Evolutionary conservation across 345 rosid species (phyloP).

Genomic region (Geranium rotundifolium): DNA sequence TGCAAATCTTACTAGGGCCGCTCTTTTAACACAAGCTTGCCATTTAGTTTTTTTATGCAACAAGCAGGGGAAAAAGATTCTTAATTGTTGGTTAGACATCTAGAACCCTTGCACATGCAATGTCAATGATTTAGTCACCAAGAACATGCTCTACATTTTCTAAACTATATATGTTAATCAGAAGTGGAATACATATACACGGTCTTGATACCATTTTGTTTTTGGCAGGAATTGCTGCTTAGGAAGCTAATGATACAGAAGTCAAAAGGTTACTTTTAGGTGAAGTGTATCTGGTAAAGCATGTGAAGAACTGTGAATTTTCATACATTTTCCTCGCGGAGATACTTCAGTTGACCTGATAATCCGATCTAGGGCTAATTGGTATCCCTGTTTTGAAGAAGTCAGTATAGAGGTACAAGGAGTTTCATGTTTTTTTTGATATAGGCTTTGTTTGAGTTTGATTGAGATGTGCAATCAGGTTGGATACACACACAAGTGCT

Average conservation of each 20-base stretch:
- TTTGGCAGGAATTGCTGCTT: conserved; percentile 44
- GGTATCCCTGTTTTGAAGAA: conserved; percentile 22
- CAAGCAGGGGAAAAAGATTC: too few relatives aligned
- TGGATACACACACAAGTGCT: too few relatives aligned
- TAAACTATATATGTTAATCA: neutral
- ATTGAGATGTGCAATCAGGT: conserved; percentile 31
- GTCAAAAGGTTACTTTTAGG: conserved; percentile 20
- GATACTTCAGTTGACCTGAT: conserved; percentile 1
- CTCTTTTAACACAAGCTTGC: too few relatives aligned
- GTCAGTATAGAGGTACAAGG: conserved; percentile 20
- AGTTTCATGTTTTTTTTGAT: conserved; percentile 15
- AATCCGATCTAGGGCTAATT: conserved; percentile 23
- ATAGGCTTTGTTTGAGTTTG: conserved; percentile 29
- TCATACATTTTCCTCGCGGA: conserved; percentile 9
- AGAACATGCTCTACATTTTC: too few relatives aligned
- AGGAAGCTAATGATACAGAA: conserved; percentile 19
- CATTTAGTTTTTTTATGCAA: too few relatives aligned
- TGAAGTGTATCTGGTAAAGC: conserved; percentile 16
- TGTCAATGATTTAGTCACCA: too few relatives aligned
- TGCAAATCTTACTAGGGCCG: too few relatives aligned
- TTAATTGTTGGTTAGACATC: too few relatives aligned
- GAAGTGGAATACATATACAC: neutral
- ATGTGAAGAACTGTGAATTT: conserved; percentile 15
- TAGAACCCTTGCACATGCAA: too few relatives aligned
- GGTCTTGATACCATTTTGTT: neutral